Base-by-base conservation (phyloP, 2,329 filamentous ascomycete species). In the Rhynchosporium graminicola region DNA sequence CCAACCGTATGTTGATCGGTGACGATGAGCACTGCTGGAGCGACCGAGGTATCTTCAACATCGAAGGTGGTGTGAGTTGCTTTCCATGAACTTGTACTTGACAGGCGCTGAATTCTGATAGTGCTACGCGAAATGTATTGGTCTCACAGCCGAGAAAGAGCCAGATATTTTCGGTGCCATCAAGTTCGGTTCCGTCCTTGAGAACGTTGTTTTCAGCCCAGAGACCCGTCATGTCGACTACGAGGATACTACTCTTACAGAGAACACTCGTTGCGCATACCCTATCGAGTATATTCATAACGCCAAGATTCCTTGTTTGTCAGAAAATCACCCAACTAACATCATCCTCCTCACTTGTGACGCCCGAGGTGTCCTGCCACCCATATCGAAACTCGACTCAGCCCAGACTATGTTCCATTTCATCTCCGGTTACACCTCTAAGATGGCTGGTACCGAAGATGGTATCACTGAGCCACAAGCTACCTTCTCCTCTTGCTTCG, bases 21-120 rank as follows among this genome's bases (percentile, higher is more conserved):
- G 95, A 99, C 74, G 95, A 99, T 76, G 95, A 99, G 88, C 95
- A 99, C 86, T 98, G 95, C 89, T 99, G 95, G 95, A 93, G 88
- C 72, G 95, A 99, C 77, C 87, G 80, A 63, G 95, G 95, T 77
- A 88, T 99, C 76, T 99, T 99, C 89, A 99, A 99, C 86, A 99
- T 99, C 63, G 95, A 99, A 82, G 95, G 95, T 73, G 95, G 95
- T 69, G 74, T 76, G 74, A 66, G 74, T 74, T 40, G 5, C 28
- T 12, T 15, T 9, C 20, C 9, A 28, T 5, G 3, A 20, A 20
- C 20, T n/a, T 20, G 15, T 20, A 15, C 47, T 36, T 13, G 7
- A 31, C 46, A 15, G 10, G 58, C 46, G 36, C 66, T 67, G 67
- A 70, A 70, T 43, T 28, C 15, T 13, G 26, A 20, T 64, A 76